These are phyloP conservation scores for Diaporthe australafricana DNA, from an alignment of 2,329 filamentous ascomycete species.

Conservation along the genomic window DNA sequence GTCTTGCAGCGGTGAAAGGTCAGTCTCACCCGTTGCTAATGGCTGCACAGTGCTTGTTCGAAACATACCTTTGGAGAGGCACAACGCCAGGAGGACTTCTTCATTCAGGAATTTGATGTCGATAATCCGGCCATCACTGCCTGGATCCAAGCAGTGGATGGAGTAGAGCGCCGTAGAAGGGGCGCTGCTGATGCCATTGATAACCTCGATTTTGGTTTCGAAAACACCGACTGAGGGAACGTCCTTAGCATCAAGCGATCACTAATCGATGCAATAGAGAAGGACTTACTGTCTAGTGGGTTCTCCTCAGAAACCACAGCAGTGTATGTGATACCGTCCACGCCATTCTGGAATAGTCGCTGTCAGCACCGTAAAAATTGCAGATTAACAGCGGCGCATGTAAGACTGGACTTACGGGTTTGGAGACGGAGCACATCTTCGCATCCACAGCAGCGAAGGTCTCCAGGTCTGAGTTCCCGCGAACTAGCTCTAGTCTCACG, in stretches of 20 bases:
- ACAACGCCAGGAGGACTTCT: conserved; percentile 69
- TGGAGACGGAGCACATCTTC: conserved; percentile 59
- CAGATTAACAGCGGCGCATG: background rate
- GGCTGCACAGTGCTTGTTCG: background rate
- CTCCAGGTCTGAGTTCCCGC: background rate
- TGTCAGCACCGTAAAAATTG: background rate
- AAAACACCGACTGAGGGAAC: conserved; percentile 55
- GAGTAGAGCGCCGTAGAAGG: conserved; percentile 45
- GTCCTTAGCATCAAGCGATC: background rate
- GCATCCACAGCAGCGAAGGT: conserved; percentile 56
- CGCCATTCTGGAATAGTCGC: conserved; percentile 21
- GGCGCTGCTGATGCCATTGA: conserved; percentile 69
- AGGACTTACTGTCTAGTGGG: conserved; percentile 1
- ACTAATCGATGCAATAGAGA: background rate
- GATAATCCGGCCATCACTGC: conserved; percentile 53
- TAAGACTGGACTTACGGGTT: conserved; percentile 46
- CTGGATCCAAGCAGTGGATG: background rate
- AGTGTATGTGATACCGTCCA: conserved; percentile 51
- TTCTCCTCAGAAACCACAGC: conserved; percentile 54
- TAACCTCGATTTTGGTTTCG: conserved; percentile 61
- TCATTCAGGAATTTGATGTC: conserved; percentile 79
- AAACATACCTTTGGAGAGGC: conserved; percentile 51
- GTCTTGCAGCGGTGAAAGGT: background rate
- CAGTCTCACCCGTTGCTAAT: background rate
- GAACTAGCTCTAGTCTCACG: conserved; percentile 53